phyloP scores from a whole-genome alignment of 2,329 filamentous ascomycete species.

The Bipolaris oryzae region DNA sequence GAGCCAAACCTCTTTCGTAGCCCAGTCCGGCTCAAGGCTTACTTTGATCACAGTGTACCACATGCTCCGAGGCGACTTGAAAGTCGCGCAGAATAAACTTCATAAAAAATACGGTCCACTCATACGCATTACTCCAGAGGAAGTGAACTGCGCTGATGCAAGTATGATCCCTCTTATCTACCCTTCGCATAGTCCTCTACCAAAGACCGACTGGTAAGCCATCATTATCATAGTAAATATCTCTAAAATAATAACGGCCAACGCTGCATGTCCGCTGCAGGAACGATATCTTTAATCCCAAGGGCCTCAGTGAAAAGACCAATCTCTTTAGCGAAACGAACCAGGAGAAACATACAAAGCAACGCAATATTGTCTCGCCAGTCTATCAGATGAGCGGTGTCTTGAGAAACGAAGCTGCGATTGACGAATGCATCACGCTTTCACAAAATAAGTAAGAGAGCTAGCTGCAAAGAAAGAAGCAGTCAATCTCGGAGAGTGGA shows the following conservation, averaged over 20 bases:
- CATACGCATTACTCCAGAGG: constrained; percentile 26
- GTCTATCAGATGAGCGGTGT: constrained; percentile 52
- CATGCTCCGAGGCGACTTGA: constrained; percentile 8
- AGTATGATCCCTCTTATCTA: constrained; percentile 24
- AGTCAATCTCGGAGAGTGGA: constrained; percentile 37
- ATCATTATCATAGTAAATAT: too few relatives aligned
- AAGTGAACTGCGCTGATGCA: constrained; percentile 20
- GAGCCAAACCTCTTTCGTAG: not conserved
- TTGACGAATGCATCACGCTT: constrained; percentile 32
- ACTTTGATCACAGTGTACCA: constrained; percentile 6
- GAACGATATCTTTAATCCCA: constrained; percentile 18
- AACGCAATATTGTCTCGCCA: constrained; percentile 25
- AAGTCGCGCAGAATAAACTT: constrained; percentile 15
- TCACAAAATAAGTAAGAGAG: constrained; percentile 29
- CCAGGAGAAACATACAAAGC: constrained; percentile 24
- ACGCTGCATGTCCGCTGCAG: constrained; percentile 9
- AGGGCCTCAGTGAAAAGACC: constrained; percentile 25
- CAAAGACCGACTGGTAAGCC: constrained; percentile 13
- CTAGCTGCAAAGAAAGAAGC: constrained; percentile 22
- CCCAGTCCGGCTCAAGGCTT: not conserved
- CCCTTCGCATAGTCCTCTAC: constrained; percentile 16
- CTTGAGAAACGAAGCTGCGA: constrained; percentile 38
- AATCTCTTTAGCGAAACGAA: constrained; percentile 29
- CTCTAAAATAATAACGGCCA: not conserved
- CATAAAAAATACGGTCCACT: constrained; percentile 17